These are phyloP conservation scores for Xylaria sp. DNA, from an alignment of 2,329 filamentous ascomycete genomes.

Conservation along the genomic window DNA sequence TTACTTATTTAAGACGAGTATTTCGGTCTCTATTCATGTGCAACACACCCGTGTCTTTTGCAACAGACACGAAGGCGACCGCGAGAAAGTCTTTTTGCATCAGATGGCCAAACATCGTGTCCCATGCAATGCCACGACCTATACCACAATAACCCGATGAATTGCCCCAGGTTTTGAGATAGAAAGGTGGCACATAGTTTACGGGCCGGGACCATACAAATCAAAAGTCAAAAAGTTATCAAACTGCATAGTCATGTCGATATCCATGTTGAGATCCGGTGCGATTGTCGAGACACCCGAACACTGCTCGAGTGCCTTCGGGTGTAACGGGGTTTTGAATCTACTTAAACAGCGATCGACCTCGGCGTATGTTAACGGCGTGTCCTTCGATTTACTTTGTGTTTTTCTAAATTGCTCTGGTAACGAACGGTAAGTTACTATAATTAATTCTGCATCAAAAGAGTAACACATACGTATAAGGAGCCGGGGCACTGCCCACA, in stretches of 20 bases:
- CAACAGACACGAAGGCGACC: no score
- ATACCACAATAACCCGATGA: neutral
- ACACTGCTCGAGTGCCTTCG: constrained; percentile 33
- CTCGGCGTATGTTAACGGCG: constrained; percentile 34
- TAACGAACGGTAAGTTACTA: constrained; percentile 22
- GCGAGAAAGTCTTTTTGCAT: neutral
- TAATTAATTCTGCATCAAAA: neutral
- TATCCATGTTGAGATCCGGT: constrained; percentile 11
- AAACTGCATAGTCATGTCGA: constrained; percentile 15
- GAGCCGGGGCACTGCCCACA: constrained; percentile 42
- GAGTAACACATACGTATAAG: constrained; percentile 39
- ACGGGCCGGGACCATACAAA: constrained; percentile 17
- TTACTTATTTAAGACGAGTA: neutral
- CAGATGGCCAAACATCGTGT: neutral
- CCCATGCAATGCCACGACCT: neutral
- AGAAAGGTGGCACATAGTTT: neutral
- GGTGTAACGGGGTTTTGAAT: constrained; percentile 42
- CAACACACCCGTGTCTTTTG: neutral
- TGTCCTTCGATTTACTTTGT: constrained; percentile 22
- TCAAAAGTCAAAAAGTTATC: constrained; percentile 37
- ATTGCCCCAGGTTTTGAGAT: neutral
- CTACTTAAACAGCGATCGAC: constrained; percentile 36
- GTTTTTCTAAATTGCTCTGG: constrained; percentile 37
- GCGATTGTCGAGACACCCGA: constrained; percentile 4
- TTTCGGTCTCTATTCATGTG: neutral